These are phyloP conservation scores for Microdochium trichocladiopsis DNA, from an alignment of 2,329 filamentous ascomycete species.

Conservation along the genomic window DNA sequence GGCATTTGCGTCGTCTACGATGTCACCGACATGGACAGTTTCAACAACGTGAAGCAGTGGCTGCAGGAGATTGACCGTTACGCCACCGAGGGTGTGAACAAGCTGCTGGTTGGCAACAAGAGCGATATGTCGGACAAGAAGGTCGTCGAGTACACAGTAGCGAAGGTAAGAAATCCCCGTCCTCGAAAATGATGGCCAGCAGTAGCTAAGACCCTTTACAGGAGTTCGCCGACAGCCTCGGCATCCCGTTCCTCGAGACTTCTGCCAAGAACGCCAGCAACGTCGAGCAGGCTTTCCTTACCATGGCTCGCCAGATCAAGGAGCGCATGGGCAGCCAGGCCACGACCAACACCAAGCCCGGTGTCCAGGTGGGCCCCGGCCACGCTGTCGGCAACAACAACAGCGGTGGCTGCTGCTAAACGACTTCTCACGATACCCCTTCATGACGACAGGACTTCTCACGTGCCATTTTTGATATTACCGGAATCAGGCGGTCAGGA, in stretches of 20 bases:
- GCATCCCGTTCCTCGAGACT: conserved; percentile 98
- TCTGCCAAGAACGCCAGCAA: conserved; percentile 99
- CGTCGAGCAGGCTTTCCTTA: conserved; percentile 99
- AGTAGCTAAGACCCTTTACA: conserved; percentile 30
- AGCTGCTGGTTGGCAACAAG: conserved; percentile 99
- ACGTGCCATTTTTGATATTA: not conserved
- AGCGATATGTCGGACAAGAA: conserved; percentile 99
- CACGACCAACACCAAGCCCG: conserved; percentile 96
- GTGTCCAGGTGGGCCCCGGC: conserved; percentile 90
- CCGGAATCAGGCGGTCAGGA: not conserved
- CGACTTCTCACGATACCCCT: conserved; percentile 11
- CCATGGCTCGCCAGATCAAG: conserved; percentile 99
- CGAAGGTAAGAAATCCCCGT: conserved; percentile 72
- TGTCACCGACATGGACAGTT: conserved; percentile 99
- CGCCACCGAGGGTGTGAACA: conserved; percentile 98
- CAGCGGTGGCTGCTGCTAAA: conserved; percentile 86
- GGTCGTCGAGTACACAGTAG: conserved; percentile 98
- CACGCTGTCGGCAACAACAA: conserved; percentile 87
- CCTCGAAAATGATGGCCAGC: not conserved
- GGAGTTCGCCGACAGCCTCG: conserved; percentile 98
- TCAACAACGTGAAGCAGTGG: conserved; percentile 99
- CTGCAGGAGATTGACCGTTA: conserved; percentile 99
- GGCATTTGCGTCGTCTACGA: conserved; percentile 99
- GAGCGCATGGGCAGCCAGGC: conserved; percentile 97
- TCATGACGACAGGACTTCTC: not conserved